phyloP scores from a whole-genome alignment of 2,329 filamentous ascomycete genomes.

The Westerdykella sp. region DNA sequence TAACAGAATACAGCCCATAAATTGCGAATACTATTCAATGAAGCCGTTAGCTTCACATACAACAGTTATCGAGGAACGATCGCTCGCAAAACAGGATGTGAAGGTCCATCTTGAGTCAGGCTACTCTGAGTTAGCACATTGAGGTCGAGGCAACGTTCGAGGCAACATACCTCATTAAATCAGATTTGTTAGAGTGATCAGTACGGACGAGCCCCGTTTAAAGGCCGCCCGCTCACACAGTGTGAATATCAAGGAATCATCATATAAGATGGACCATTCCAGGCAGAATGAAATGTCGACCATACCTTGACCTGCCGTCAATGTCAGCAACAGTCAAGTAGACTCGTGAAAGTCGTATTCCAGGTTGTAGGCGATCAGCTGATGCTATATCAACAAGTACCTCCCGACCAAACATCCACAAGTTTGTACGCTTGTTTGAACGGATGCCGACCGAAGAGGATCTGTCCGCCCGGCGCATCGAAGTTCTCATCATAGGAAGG shows the following conservation, averaged over 20 bases:
- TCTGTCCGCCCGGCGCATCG: slow-evolving; percentile 68
- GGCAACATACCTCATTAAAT: slow-evolving; percentile 58
- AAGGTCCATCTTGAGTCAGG: slow-evolving; percentile 35
- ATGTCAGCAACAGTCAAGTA: slow-evolving; percentile 6
- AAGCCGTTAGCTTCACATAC: slow-evolving; percentile 19
- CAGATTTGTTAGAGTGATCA: slow-evolving; percentile 63
- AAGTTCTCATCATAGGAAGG: slow-evolving; percentile 52
- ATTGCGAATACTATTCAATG: slow-evolving; percentile 1
- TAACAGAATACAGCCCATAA: not conserved
- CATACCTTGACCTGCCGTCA: slow-evolving; percentile 29
- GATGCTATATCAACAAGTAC: slow-evolving; percentile 65
- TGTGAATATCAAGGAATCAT: slow-evolving; percentile 63
- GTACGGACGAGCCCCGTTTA: slow-evolving; percentile 44
- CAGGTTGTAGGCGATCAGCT: slow-evolving; percentile 48
- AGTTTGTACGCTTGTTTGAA: slow-evolving; percentile 58
- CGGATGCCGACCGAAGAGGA: slow-evolving; percentile 47
- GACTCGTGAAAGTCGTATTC: slow-evolving; percentile 1
- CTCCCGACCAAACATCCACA: slow-evolving; percentile 49
- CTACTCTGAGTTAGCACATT: slow-evolving; percentile 22
- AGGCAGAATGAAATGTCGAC: slow-evolving; percentile 15
- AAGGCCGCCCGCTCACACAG: slow-evolving; percentile 56
- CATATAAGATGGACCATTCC: slow-evolving; percentile 47
- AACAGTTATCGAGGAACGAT: slow-evolving; percentile 4
- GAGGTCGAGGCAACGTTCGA: not conserved
- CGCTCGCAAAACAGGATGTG: slow-evolving; percentile 9